Evolutionary conservation across 805 yeast species (phyloP).

Genomic region (Suhomyces canberraensis): DNA sequence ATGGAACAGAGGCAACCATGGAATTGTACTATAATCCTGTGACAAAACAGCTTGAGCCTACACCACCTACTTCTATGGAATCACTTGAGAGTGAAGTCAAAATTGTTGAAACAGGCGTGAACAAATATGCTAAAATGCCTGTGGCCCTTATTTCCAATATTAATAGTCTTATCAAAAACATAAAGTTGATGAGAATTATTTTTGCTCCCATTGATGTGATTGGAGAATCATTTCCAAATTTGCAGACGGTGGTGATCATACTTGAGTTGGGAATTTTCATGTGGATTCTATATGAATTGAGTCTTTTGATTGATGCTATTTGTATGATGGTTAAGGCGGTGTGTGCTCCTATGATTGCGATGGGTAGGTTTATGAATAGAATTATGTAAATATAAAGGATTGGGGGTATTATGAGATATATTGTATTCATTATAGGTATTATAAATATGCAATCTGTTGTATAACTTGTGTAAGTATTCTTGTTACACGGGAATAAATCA

Average conservation of each 20-base stretch:
- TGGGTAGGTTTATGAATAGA: conserved; percentile 42
- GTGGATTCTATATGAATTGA: conserved; percentile 42
- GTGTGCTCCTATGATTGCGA: conserved; percentile 46
- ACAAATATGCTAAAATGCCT: conserved; percentile 8
- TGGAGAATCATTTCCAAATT: conserved; percentile 33
- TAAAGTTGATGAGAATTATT: conserved; percentile 32
- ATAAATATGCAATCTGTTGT: too few species aligned
- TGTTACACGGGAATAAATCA: too few species aligned
- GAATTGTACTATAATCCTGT: conserved; percentile 31
- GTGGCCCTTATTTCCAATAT: conserved; percentile 28
- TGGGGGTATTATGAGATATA: neutral
- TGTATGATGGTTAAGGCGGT: conserved; percentile 45
- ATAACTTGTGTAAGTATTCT: too few species aligned
- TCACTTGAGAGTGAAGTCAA: conserved; percentile 2
- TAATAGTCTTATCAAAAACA: conserved; percentile 30
- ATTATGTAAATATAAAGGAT: conserved; percentile 22
- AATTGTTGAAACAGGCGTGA: neutral
- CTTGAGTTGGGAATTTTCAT: conserved; percentile 36
- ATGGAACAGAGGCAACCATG: conserved; percentile 21
- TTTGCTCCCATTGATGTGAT: conserved; percentile 42
- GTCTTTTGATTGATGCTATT: conserved; percentile 39
- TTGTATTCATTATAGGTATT: too few species aligned
- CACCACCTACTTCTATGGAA: conserved; percentile 17
- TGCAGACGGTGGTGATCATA: conserved; percentile 40
- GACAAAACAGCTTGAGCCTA: conserved; percentile 30